A percentile compares a stretch with the other conserved stretches of the same genome.
Evolutionary conservation across 441 rosid species (phyloP).

Genomic region (Populus hybrid): DNA sequence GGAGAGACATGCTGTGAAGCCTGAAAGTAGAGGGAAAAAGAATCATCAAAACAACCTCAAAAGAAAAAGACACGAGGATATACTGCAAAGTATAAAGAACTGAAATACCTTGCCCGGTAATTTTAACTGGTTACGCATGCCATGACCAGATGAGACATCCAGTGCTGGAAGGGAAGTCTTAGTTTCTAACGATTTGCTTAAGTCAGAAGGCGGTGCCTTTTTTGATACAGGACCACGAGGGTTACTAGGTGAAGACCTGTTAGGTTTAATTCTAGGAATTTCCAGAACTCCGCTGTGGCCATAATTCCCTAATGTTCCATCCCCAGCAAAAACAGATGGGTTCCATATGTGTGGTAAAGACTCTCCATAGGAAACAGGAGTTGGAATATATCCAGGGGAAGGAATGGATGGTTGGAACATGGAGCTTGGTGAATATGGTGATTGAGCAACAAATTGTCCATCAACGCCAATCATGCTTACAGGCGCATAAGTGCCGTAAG

Average conservation of each 20-base stretch:
- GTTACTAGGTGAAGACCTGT: slow-evolving; percentile 36
- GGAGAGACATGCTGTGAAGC: slow-evolving; percentile 16
- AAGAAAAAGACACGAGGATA: slow-evolving; percentile 4
- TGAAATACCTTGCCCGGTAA: slow-evolving; percentile 33
- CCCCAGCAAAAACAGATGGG: slow-evolving; percentile 23
- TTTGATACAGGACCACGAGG: slow-evolving; percentile 10
- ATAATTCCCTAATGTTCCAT: slow-evolving; percentile 25
- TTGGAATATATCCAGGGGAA: slow-evolving; percentile 37
- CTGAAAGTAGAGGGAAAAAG: slow-evolving; percentile 3
- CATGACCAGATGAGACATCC: slow-evolving; percentile 20
- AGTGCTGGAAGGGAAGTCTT: slow-evolving; percentile 25
- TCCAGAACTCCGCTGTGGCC: slow-evolving; percentile 26
- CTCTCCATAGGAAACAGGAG: slow-evolving; percentile 36
- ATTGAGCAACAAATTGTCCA: slow-evolving; percentile 34
- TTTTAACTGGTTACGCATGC: slow-evolving; percentile 32
- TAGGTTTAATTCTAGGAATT: slow-evolving; percentile 30
- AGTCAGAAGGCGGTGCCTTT: slow-evolving; percentile 9
- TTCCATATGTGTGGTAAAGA: slow-evolving; percentile 34
- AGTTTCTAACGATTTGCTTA: neutral
- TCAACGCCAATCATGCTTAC: slow-evolving; percentile 26
- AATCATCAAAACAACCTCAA: neutral
- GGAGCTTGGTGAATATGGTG: slow-evolving; percentile 26
- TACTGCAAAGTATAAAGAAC: neutral
- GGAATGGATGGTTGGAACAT: slow-evolving; percentile 23
- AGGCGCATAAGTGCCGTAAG: slow-evolving; percentile 31